Evolutionary conservation across 2,329 filamentous ascomycete species (phyloP), one percentile per base, ranked within the genome.

Genomic region (Ramularia collo-cygni): DNA sequence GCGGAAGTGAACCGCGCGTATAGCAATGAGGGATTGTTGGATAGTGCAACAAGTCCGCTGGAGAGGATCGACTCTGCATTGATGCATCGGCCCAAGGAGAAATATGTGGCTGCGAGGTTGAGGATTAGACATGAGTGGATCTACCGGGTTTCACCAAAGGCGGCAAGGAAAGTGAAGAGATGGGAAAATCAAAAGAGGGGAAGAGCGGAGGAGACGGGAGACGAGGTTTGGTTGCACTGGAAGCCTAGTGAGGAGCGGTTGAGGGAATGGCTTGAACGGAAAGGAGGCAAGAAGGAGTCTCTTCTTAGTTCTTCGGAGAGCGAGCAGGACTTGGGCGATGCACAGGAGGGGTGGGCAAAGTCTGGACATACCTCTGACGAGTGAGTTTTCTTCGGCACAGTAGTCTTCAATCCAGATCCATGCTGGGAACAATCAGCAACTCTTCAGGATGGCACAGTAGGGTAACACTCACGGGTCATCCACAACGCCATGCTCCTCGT

Each of bases 51-150:
- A 3, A 50, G 46, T 8, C 50, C 51, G 2, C 55, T 73, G 1
- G 66, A 72, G 12, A 58, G 70, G 9, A 56, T 79, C 19, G 71
- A 72, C 12, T 61, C 63, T 12, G 70, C 73, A 3, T 40, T 55
- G 19, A 47, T 57, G 36, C 68, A 77, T 46, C 69, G 67, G 33
- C 79, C 79, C 0, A 42, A 55, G 7, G 66, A 77, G 14, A 76
- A 76, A 53, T 80, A 69, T 65, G 74, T 75, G 26, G 79, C 74
- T 0, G 66, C 72, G 31, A 63, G 73, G 31, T 63, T 82, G 35
- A 71, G 69, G 50, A 75, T 83, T 28, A 67, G 69, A 16, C 69
- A 81, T 51, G 76, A 83, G 49, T 70, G 76, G 46, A 61, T 67
- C 18, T 68, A 69, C 30, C 63, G 77, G 13, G 36, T 76, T 13